Conservation (phyloP, 495 filamentous ascomycete species). For the Hypomontagnella submonticulosa region DNA sequence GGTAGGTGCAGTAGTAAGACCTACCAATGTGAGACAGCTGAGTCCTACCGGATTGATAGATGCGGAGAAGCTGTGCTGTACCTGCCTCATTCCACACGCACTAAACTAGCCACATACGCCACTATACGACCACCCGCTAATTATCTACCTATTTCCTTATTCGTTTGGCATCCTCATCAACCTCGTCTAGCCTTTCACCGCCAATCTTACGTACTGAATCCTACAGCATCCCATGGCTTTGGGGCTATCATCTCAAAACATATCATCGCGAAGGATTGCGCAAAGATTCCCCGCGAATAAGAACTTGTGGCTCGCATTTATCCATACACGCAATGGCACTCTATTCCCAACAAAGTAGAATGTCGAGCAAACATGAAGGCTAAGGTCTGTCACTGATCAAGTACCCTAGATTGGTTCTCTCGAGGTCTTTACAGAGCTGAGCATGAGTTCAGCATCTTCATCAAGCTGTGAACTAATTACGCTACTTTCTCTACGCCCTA, state of each 20-base stretch:
- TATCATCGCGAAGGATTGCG: constrained; percentile 15
- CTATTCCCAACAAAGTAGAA: not conserved
- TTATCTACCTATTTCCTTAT: constrained; percentile 18
- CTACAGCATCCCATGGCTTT: constrained; percentile 25
- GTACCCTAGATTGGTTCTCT: not conserved
- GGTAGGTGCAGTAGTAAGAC: constrained; percentile 10
- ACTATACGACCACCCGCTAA: not conserved
- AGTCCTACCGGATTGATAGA: constrained; percentile 1
- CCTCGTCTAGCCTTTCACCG: constrained; percentile 23
- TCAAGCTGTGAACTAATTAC: constrained; percentile 5
- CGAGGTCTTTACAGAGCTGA: not conserved
- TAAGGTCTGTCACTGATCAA: not conserved
- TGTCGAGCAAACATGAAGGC: not conserved
- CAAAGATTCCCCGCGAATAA: constrained; percentile 2
- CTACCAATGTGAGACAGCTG: constrained; percentile 5
- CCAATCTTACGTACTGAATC: constrained; percentile 36
- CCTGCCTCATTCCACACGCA: not conserved
- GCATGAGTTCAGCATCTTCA: not conserved
- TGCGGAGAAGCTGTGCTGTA: constrained; percentile 16
- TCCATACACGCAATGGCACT: not conserved
- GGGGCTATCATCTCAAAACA: constrained; percentile 14
- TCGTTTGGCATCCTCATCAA: constrained; percentile 23
- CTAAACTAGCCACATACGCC: constrained; percentile 25
- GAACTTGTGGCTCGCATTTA: not conserved
- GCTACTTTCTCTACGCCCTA: not conserved